A percentile compares a stretch with the other conserved stretches of the same genome.
Evolutionary conservation across 2,329 filamentous ascomycete genomes (phyloP).

Genomic region (Colletotrichum sp.): DNA sequence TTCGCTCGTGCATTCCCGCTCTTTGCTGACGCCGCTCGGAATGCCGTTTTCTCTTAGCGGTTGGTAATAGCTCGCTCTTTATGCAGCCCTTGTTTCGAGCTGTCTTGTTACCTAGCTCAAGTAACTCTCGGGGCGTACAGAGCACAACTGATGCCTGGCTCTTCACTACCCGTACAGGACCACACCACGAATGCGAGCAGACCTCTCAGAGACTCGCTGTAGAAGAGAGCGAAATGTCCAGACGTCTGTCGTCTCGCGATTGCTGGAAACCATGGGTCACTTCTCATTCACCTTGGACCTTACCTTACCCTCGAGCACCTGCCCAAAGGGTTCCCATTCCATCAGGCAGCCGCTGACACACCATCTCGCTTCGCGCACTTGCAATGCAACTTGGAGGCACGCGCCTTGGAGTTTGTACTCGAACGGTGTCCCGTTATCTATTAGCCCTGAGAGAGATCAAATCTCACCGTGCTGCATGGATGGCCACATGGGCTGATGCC

Average conservation of each 20-base stretch:
- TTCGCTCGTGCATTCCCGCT: neutral
- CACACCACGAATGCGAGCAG: neutral
- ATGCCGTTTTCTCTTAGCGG: neutral
- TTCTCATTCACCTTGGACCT: neutral
- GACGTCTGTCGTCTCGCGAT: neutral
- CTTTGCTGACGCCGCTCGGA: neutral
- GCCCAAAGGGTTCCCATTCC: neutral
- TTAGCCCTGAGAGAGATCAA: neutral
- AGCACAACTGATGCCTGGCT: neutral
- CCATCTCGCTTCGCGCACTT: neutral
- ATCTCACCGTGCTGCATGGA: neutral
- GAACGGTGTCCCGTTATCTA: neutral
- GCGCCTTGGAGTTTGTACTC: neutral
- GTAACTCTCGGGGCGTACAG: neutral
- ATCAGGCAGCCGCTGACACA: slow-evolving; percentile 18
- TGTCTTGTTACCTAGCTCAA: neutral
- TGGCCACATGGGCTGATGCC: neutral
- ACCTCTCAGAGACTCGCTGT: neutral
- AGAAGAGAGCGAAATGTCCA: neutral
- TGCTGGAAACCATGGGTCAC: neutral
- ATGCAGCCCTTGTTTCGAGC: neutral
- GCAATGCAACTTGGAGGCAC: neutral
- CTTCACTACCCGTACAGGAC: neutral
- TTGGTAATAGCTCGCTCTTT: neutral
- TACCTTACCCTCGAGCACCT: slow-evolving; percentile 6